phyloP scores from a whole-genome alignment of 208 protist species.

The Leishmania tarentolae region DNA sequence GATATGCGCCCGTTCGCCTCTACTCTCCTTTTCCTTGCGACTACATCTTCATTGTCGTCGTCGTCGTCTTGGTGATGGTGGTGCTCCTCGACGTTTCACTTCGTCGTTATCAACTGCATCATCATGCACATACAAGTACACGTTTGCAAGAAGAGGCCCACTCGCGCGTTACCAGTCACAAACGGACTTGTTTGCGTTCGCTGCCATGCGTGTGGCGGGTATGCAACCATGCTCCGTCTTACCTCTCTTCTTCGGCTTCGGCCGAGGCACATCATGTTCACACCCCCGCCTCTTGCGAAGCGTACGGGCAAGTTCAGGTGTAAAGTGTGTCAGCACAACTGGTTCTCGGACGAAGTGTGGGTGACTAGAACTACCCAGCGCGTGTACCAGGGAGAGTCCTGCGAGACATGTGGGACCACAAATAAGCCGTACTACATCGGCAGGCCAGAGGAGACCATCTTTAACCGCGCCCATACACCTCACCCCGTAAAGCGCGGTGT shows the following conservation, averaged over 20 bases:
- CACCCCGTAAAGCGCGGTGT: slow-evolving; percentile 75
- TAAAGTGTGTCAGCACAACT: slow-evolving; percentile 55
- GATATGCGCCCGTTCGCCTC: neutral
- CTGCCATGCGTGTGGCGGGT: neutral
- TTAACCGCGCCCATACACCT: slow-evolving; percentile 73
- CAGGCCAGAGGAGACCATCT: slow-evolving; percentile 76
- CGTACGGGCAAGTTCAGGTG: slow-evolving; percentile 78
- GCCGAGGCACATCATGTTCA: slow-evolving; percentile 90
- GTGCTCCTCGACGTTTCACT: neutral
- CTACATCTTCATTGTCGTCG: neutral
- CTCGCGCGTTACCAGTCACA: neutral
- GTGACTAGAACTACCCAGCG: slow-evolving; percentile 89
- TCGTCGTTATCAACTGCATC: neutral
- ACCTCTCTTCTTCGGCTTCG: slow-evolving; percentile 50
- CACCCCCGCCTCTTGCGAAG: slow-evolving; percentile 75
- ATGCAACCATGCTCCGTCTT: slow-evolving; percentile 46
- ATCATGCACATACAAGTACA: neutral
- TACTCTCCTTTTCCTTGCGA: neutral
- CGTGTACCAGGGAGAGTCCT: slow-evolving; percentile 90
- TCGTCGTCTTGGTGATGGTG: neutral
- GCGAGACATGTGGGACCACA: slow-evolving; percentile 79
- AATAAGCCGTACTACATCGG: slow-evolving; percentile 91
- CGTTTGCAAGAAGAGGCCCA: neutral
- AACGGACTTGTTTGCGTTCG: neutral
- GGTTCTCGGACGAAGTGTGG: slow-evolving; percentile 83